Conservation (phyloP, 2,329 filamentous ascomycete genomes). For the Botryotinia convoluta region DNA sequence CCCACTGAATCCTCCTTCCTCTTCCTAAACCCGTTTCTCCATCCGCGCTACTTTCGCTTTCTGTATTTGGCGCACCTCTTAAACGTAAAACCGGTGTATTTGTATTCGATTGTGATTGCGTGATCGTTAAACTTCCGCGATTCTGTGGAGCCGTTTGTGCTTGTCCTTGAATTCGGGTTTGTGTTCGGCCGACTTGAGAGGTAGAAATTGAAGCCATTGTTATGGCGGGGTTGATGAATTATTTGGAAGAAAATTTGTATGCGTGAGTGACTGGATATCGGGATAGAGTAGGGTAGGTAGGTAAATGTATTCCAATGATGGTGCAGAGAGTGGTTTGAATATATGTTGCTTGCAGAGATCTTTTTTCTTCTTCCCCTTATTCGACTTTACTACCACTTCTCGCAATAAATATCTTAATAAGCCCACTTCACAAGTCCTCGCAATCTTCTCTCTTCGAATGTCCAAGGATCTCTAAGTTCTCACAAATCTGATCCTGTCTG, state of each 20-base stretch:
- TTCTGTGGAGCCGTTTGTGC: background rate
- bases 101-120: constrained; percentile 8
- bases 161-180: background rate
- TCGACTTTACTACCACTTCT: background rate
- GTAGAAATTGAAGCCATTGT: background rate
- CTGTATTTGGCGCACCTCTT: constrained; percentile 29
- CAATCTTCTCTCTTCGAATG: background rate
- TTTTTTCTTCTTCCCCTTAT: background rate
- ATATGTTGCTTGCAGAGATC: background rate
- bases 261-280: background rate
- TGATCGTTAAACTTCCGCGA: background rate
- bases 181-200: background rate
- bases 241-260: background rate
- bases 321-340: background rate
- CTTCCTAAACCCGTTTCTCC: constrained; percentile 20
- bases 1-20: constrained; percentile 76
- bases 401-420: background rate
- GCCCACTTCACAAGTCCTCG: background rate
- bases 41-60: constrained; percentile 15
- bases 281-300: background rate
- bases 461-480: background rate
- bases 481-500: background rate
- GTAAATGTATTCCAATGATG: background rate
- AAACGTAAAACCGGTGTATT: constrained; percentile 32
- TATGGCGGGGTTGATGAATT: background rate